Evolutionary conservation across 2,329 filamentous ascomycete genomes (phyloP), one percentile per base, ranked within the genome.

Genomic region (Cercospora nicotianae): DNA sequence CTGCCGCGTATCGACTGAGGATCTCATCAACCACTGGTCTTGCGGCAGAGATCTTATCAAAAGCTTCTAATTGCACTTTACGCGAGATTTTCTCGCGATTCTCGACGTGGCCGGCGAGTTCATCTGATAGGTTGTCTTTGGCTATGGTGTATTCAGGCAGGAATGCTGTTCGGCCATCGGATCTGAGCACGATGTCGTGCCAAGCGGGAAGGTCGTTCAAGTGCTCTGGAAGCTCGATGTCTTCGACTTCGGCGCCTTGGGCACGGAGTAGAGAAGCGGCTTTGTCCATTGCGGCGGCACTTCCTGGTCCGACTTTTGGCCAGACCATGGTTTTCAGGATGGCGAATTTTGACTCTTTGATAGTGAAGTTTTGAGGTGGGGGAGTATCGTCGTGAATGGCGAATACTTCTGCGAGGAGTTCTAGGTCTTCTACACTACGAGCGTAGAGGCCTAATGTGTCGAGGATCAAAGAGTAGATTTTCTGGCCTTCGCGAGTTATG

Each of bases 371-470:
- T 12, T 66, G 63, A 10, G 68, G 57, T 8, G 45, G 51, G 3
- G 70, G 67, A 0, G 69, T 18, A 1, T 81, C 76, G 64, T 89
- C 85, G 66, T 79, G 71, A 0, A 91, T 73, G 0, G 78, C 79
- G 65, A 90, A 89, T 0, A 85, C 79, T 6, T 85, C 82, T 0
- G 84, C 81, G 0, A 91, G 75, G 0, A 90, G 75, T 36, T 87
- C 78, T 0, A 91, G 75, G 66, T 91, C 89, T 0, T 83, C 83
- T 0, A 89, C 80, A 6, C 80, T 83, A 0, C 89, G 84, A 0
- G 86, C 83, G 66, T 85, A 90, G 9, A 90, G 78, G 1, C 89
- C 89, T 0, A 89, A 72, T 0, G 89, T 91, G 71, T 91, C 89
- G 5, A 88, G 80, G 1, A 83, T 86, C 0, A 87, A 77, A 0